Base-by-base conservation (phyloP, 1,139 yeast species). In the Zhuliangozyma blackwelliae region DNA sequence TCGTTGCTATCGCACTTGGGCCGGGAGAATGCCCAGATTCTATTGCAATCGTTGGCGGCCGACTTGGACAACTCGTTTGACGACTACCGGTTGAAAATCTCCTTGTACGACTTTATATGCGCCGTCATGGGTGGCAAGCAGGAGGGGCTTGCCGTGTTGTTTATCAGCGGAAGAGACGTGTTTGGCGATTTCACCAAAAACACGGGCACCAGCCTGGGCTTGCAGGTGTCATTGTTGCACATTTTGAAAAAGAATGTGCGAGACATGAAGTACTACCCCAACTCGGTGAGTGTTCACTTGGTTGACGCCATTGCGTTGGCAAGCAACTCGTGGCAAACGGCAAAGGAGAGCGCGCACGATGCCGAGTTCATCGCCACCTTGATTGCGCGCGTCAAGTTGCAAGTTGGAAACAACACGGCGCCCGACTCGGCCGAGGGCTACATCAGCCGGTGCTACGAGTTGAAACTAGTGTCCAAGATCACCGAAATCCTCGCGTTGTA, bases 1-100 rank as follows among this genome's bases (percentile, higher is more conserved):
- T 87, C 96, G 1, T 63, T 92, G 37, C 65, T 90, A 30, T 86
- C 97, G 0, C 89, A 87, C 54, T 62, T 90, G 37, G 95, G 95
- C 3, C 69, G 75, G 13, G 67, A 71, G 20, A 72, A 76, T 46
- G 75, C 96, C 0, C 75, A 72, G 31, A 62, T 77, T 8, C 66
- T 92, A 28, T 65, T 85, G 12, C 67, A 72, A 16, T 72, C 82
- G 2, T 57, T 90, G 30, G 72, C 79, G 0, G 52, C 71, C 1
- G 90, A 87, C 44, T 65, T 88, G 46, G 73, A 75, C 26, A 77
- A 77, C 47, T 66, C 76, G 1, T 67, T 82, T 44, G 85, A 79
- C 46, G 77, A 76, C 38, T 75, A 73, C 41, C 60, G 59, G 11
- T 63, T 83, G 30, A 74, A 82, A 40, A 74, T 78, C 21, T 66